Percentiles rank a stretch among this genome's conserved stretches.
Evolutionary conservation across 2,329 filamentous ascomycete species (phyloP).

Genomic region (Alternaria viburni): DNA sequence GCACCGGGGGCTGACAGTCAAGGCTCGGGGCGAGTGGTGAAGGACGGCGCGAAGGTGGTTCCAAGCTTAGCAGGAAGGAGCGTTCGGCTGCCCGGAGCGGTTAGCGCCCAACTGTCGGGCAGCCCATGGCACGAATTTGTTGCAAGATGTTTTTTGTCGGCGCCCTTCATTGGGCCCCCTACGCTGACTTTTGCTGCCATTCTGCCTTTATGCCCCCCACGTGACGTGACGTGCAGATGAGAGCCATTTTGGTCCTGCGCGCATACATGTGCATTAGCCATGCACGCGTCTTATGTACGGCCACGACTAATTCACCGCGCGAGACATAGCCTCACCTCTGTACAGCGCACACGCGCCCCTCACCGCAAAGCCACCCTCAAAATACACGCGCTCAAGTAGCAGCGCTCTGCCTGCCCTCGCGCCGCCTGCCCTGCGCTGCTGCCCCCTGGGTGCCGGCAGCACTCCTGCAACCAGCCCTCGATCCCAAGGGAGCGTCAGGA

Average conservation of each 20-base stretch:
- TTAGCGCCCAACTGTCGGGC: conserved; percentile 8
- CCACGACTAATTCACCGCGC: conserved; percentile 23
- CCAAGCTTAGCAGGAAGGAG: conserved; percentile 23
- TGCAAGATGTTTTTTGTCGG: conserved; percentile 26
- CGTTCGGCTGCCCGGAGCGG: conserved; percentile 22
- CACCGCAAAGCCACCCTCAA: conserved; percentile 10
- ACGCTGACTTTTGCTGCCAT: conserved; percentile 14
- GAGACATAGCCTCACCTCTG: conserved; percentile 13
- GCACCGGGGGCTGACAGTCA: conserved; percentile 35
- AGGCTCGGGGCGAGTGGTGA: conserved; percentile 31
- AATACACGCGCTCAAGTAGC: background rate
- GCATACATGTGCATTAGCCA: conserved; percentile 24
- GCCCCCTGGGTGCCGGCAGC: background rate
- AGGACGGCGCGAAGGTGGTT: conserved; percentile 27
- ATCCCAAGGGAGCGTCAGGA: conserved; percentile 7
- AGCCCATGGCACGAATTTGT: conserved; percentile 13
- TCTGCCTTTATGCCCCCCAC: conserved; percentile 13
- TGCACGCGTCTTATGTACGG: conserved; percentile 32
- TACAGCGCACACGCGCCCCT: conserved; percentile 1
- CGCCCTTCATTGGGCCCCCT: conserved; percentile 20
- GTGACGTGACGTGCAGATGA: conserved; percentile 28
- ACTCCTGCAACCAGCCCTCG: background rate
- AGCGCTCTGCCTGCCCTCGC: background rate
- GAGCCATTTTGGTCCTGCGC: conserved; percentile 8
- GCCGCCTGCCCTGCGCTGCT: conserved; percentile 1